Evolutionary conservation across 176 grass and related monocot genomes (phyloP).

Genomic region (Avena insularis): DNA sequence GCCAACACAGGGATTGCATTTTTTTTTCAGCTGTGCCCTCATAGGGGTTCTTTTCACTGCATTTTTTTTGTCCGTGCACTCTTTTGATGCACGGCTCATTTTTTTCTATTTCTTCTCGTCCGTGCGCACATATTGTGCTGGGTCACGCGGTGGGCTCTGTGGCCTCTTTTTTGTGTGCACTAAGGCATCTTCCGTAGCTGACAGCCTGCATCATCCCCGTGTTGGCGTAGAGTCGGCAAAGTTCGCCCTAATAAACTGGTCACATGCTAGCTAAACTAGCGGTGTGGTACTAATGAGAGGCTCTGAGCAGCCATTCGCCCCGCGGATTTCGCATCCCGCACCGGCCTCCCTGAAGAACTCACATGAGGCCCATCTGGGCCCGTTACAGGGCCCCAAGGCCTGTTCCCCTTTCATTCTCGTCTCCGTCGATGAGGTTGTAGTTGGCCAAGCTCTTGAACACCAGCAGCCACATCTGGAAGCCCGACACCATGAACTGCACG

Average conservation of each 20-base stretch:
- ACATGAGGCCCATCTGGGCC: neutral
- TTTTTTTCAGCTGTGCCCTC: neutral
- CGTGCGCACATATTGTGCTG: neutral
- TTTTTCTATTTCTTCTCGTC: neutral
- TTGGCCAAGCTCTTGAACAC: constrained; percentile 71
- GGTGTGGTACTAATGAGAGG: neutral
- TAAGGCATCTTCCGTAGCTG: neutral
- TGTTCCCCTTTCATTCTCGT: too few species aligned
- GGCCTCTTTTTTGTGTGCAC: neutral
- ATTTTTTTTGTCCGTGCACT: neutral
- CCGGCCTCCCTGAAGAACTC: neutral
- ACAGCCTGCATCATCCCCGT: neutral
- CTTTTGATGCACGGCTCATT: neutral
- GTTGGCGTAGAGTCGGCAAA: neutral
- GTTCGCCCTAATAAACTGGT: neutral
- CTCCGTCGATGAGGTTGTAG: constrained; percentile 29
- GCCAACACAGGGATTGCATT: neutral
- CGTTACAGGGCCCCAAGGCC: neutral
- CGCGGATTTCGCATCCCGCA: neutral
- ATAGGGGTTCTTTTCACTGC: neutral
- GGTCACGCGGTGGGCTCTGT: neutral
- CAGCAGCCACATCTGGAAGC: constrained; percentile 61
- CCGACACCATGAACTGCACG: constrained; percentile 70
- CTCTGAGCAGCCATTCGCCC: neutral
- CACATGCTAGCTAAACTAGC: neutral